These are phyloP conservation scores for Litsea cubeba DNA, from an alignment of 164 flowering plant species.

Conservation along the genomic window DNA sequence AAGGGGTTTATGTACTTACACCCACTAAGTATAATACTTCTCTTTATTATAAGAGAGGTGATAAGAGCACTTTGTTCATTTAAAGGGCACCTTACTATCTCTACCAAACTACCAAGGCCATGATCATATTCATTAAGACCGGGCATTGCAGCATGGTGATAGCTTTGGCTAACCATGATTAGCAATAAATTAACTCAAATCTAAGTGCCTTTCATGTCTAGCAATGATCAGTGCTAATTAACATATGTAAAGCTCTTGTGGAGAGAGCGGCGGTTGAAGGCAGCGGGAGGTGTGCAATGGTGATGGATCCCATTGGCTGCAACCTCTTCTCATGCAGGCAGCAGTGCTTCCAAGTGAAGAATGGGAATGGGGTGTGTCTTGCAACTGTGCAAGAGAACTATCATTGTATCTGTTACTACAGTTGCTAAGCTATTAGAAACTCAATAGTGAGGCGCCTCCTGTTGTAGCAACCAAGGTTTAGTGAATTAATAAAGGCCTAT, in stretches of 20 bases:
- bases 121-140: too few species aligned
- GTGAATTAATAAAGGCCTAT: not conserved
- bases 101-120: not conserved
- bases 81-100: not conserved
- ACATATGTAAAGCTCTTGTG: not conserved
- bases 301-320: constrained; percentile 7
- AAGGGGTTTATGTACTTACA: too few species aligned
- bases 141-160: not conserved
- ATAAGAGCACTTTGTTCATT: not conserved
- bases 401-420: constrained; percentile 9
- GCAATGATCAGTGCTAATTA: constrained; percentile 1
- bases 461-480: not conserved
- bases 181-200: not conserved
- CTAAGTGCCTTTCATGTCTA: not conserved
- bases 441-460: not conserved
- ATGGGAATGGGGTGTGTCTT: constrained; percentile 14
- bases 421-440: not conserved
- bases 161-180: not conserved
- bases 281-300: not conserved
- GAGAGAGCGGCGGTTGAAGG: not conserved
- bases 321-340: constrained; percentile 10
- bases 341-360: constrained; percentile 12
- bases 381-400: not conserved
- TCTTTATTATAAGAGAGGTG: not conserved
- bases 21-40: too few species aligned